Base-by-base conservation (phyloP, 2,329 filamentous ascomycete genomes). In the Dryadomyces quercivorus region DNA sequence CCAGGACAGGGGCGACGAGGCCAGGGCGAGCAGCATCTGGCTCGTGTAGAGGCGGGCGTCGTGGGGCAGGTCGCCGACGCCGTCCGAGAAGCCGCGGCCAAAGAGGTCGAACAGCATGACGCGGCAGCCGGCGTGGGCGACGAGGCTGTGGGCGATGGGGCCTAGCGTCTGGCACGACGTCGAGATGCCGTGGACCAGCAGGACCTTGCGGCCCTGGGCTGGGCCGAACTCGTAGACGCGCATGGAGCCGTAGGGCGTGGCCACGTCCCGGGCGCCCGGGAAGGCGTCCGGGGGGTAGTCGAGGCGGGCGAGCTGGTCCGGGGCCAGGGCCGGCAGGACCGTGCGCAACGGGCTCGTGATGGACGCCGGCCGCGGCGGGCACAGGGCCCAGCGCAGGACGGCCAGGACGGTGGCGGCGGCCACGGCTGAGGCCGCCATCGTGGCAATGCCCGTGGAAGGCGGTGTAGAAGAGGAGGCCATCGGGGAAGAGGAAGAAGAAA, bases 161-260 rank as follows among this genome's bases (percentile, higher is more conserved):
- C 77, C 76, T 16, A 93, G 73, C 1, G 86, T 83, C 61, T 91
- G 78, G 66, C 85, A 89, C 0, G 88, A 85, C 0, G 88, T 94
- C 57, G 84, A 88, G 64, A 94, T 92, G 47, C 89, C 89, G 65
- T 94, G 89, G 9, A 95, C 74, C 38, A 94, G 75, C 16, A 94
- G 68, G 5, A 93, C 82, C 62, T 86, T 91, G 48, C 78, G 75
- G 8, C 89, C 89, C n/a, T n/a, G n/a, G 53, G 79, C 68, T 1
- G 88, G 85, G 1, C 89, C 89, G 70, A 85, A 94, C 71, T 94
- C 89, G 65, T 93, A 93, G 21, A 88, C 84, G 42, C 86, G 75
- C 54, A 90, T 82, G 38, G 75, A 81, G 51, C 89, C 88, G 65
- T 88, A 91, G 3, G 84, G 85, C 4, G 84, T 86, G 3, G 74